Evolutionary conservation across 192 early-diverging fungal species (phyloP).

Genomic region (Umbelopsis isabellina): DNA sequence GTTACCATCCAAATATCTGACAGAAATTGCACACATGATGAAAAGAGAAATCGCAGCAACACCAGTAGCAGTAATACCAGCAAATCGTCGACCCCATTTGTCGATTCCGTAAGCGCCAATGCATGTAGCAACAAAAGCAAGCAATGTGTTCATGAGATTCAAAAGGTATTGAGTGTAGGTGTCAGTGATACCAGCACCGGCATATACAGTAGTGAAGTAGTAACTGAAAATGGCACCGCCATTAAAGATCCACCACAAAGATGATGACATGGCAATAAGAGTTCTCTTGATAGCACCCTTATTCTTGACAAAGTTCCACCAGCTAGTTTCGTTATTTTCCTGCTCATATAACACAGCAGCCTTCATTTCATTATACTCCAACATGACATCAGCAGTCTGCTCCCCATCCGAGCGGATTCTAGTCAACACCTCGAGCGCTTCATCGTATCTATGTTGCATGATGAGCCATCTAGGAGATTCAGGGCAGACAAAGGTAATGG

Average conservation of each 20-base stretch:
- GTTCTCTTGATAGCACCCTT: slow-evolving; percentile 61
- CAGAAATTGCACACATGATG: slow-evolving; percentile 17
- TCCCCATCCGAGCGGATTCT: slow-evolving; percentile 63
- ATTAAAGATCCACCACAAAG: slow-evolving; percentile 25
- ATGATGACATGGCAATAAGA: slow-evolving; percentile 63
- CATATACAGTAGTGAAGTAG: slow-evolving; percentile 11
- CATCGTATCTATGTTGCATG: slow-evolving; percentile 63
- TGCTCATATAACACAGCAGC: slow-evolving; percentile 65
- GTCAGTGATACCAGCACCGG: slow-evolving; percentile 34
- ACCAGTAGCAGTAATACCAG: slow-evolving; percentile 5
- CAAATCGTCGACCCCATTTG: slow-evolving; percentile 9
- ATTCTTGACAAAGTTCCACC: slow-evolving; percentile 54
- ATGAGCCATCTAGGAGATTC: slow-evolving; percentile 85
- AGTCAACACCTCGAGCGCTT: slow-evolving; percentile 69
- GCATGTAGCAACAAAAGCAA: slow-evolving; percentile 9
- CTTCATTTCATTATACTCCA: slow-evolving; percentile 74
- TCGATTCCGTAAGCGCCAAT: slow-evolving; percentile 13
- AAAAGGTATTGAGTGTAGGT: slow-evolving; percentile 16
- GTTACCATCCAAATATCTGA: neutral
- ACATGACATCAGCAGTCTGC: slow-evolving; percentile 53
- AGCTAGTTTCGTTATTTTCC: slow-evolving; percentile 64
- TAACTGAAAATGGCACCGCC: slow-evolving; percentile 20
- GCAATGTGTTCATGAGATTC: slow-evolving; percentile 1
- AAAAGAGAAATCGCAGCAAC: neutral
- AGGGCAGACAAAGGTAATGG: slow-evolving; percentile 43